These are phyloP conservation scores for Yamadazyma pseudoaaseri DNA, from an alignment of 1,139 yeast species.

Conservation along the genomic window DNA sequence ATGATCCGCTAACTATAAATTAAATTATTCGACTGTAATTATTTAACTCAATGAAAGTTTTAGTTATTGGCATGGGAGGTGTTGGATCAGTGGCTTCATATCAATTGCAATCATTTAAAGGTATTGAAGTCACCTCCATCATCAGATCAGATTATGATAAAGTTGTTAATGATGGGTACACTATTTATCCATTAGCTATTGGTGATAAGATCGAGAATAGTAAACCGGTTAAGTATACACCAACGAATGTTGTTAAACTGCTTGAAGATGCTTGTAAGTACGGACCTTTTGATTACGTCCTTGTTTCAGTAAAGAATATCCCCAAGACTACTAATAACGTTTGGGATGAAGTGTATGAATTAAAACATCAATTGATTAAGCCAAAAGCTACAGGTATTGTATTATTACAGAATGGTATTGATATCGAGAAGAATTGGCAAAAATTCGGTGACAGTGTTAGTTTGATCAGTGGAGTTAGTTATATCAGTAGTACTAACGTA, in stretches of 20 bases:
- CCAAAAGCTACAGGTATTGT: conserved; percentile 17
- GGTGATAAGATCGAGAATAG: conserved; percentile 18
- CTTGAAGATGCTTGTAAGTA: conserved; percentile 21
- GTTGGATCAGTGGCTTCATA: conserved; percentile 33
- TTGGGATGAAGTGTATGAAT: conserved; percentile 22
- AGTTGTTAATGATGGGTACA: conserved; percentile 27
- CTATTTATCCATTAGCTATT: conserved; percentile 27
- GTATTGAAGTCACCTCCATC: conserved; percentile 30
- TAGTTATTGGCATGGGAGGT: conserved; percentile 67
- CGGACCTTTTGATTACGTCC: conserved; percentile 33
- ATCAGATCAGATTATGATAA: conserved; percentile 32
- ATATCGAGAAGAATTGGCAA: conserved; percentile 28
- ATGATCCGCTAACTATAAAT: too few relatives aligned
- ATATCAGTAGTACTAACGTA: conserved; percentile 24
- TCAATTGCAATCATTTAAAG: conserved; percentile 23
- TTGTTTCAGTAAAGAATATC: conserved; percentile 33
- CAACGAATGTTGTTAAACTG: conserved; percentile 22
- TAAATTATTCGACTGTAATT: too few relatives aligned
- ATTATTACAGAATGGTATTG: conserved; percentile 35
- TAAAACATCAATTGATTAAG: conserved; percentile 8
- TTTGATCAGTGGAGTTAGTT: conserved; percentile 25
- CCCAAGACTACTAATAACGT: conserved; percentile 21
- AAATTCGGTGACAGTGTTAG: conserved; percentile 15
- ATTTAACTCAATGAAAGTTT: too few relatives aligned
- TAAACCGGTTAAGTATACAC: conserved; percentile 21